These are phyloP conservation scores for Blastocladiella emersonii DNA, from an alignment of 371 early-diverging fungal genomes.

Conservation along the genomic window DNA sequence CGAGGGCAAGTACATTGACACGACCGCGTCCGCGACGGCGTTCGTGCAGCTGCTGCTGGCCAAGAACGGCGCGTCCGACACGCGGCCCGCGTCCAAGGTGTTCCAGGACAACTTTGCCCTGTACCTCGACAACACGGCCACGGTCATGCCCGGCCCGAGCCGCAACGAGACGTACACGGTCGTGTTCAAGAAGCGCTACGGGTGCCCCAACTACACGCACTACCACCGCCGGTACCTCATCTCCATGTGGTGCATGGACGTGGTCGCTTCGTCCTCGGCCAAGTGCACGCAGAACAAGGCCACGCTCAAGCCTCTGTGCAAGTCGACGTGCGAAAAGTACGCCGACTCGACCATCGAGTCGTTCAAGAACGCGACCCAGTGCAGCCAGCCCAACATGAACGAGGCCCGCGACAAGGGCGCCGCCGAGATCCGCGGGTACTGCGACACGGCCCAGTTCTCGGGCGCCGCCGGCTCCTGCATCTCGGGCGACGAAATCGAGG, in stretches of 20 bases:
- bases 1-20: not conserved
- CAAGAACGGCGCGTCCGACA: not conserved
- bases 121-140: not conserved
- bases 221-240: slow-evolving; percentile 1
- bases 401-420: not conserved
- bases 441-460: not conserved
- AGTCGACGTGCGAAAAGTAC: not conserved
- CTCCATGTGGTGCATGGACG: slow-evolving; percentile 1
- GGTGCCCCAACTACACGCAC: slow-evolving; percentile 3
- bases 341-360: not conserved
- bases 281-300: not conserved
- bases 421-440: not conserved
- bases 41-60: not conserved
- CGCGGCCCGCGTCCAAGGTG: not conserved
- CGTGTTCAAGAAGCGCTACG: not conserved
- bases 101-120: not conserved
- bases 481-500: not conserved
- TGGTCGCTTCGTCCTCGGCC: not conserved
- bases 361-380: not conserved
- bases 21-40: not conserved
- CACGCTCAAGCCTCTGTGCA: not conserved
- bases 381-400: not conserved
- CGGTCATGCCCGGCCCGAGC: not conserved
- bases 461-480: not conserved
- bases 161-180: not conserved